phyloP scores from a whole-genome alignment of 1,284 basidiomycete species.

The Trichosporon faecale region DNA sequence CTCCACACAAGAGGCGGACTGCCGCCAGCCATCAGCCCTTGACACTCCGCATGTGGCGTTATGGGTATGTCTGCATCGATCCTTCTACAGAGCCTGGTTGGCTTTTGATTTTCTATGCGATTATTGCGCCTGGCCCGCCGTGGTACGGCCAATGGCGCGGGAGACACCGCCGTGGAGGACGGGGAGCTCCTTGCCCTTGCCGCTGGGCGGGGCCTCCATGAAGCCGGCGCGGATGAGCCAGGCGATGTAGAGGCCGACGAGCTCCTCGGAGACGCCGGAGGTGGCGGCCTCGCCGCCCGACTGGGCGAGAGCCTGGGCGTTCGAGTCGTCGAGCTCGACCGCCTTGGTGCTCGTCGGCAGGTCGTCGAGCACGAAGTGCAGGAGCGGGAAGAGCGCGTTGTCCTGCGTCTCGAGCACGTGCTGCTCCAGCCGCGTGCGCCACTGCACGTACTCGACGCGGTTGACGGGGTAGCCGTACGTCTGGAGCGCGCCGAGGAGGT shows the following conservation, averaged over 20 bases:
- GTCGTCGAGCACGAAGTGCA: constrained; percentile 97
- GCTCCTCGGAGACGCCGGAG: constrained; percentile 69
- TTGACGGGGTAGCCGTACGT: constrained; percentile 77
- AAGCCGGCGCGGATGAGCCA: constrained; percentile 90
- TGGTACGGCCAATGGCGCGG: constrained; percentile 52
- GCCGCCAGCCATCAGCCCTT: no score
- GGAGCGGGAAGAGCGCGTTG: constrained; percentile 93
- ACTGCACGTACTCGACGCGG: constrained; percentile 83
- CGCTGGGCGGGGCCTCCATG: constrained; percentile 62
- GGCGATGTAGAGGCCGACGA: constrained; percentile 87
- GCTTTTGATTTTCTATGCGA: background rate
- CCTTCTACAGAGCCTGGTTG: background rate
- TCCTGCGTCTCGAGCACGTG: constrained; percentile 91
- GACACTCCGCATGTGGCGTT: no score
- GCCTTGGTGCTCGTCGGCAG: constrained; percentile 94
- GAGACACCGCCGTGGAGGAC: constrained; percentile 46
- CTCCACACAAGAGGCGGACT: background rate
- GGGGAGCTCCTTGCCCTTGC: constrained; percentile 42
- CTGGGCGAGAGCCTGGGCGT: constrained; percentile 67
- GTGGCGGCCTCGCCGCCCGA: constrained; percentile 56
- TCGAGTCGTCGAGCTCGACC: constrained; percentile 83
- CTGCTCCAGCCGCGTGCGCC: constrained; percentile 88
- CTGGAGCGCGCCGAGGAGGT: constrained; percentile 70
- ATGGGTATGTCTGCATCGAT: background rate
- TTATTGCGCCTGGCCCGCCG: constrained; percentile 31